Base-by-base conservation (phyloP, 2,329 filamentous ascomycete species). In the Lasiodiplodia hormozganensis region DNA sequence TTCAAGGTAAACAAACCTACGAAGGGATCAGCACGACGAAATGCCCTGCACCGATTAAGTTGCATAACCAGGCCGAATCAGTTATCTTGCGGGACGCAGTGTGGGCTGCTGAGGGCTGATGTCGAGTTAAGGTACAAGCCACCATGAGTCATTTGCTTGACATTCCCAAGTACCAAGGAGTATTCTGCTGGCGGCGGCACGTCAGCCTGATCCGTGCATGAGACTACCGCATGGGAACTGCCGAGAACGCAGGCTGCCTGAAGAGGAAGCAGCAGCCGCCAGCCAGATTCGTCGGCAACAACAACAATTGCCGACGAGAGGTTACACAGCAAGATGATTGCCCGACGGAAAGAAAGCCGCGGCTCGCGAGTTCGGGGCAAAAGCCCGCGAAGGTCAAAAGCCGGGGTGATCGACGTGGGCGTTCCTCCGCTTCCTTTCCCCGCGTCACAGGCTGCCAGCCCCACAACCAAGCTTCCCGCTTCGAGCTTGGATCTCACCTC, bases 271-370 rank as follows among this genome's bases (percentile, higher is more conserved):
- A 25, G 36, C n/a, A 40, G 8, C 8, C n/a, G 54, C 54, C 36
- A 14, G 18, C 6, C 56, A 58, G 12, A 28, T 18, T 7, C 57
- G 31, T 28, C 57, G 57, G 57, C 38, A 11, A 11, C 38, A 21
- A 14, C 12, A 28, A 34, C 58, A 62, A 21, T 51, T 36, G 58
- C 58, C 58, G 58, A 62, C 58, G 23, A 28, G n/a, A 47, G 12
- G 34, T 58, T 40, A 23, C 54, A 40, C 31, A 14, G 23, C 25
- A 16, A 31, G 53, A 56, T 3, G 18, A 14, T 25, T 58, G 3
- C 57, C 28, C 28, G 47, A 47, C 60, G 60, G 60, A 52, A n/a
- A 38, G 60, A 64, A 64, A n/a, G n/a, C 60, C 60, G 60, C 60
- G 60, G 25, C 12, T 38, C 25, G 21, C 40, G 12, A 0, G 4